Base-by-base conservation (phyloP, 2,329 filamentous ascomycete species). In the Didymella exigua region DNA sequence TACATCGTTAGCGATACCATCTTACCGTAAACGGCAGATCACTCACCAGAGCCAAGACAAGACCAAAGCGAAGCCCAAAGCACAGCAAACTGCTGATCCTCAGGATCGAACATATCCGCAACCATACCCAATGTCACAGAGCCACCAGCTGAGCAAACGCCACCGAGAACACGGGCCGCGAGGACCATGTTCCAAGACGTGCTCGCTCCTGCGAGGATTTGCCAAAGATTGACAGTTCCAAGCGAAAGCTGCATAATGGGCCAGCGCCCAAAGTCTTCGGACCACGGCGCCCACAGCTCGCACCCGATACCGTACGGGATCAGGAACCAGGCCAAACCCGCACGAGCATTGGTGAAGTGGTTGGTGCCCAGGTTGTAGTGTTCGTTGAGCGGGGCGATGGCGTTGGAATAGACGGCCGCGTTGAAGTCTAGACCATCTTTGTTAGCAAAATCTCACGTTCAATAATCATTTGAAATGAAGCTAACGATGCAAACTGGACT, bases 281-380 rank as follows among this genome's bases (percentile, higher is more conserved):
- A 89, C 89, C 90, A 82, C 63, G 27, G 90, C 0, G 90, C 90
- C 90, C 90, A 95, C 0, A 93, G 81, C 73, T 95, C 90, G 71
- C 91, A 95, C 21, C 90, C 90, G 68, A 95, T 91, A 26, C 89
- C 90, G 70, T 95, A 95, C 1, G 87, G 73, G 37, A 95, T 82
- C 40, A 95, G 77, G 76, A 93, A 95, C 61, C 91, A 85, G 78
- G 89, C 87, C 63, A 89, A 88, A 67, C 90, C 90, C 7, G 63
- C 60, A 30, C 77, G 60, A 70, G 79, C 60, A 73, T 78, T 50
- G 64, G 71, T 87, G 31, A 61, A 58, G 38, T 66, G 61, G 19
- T 66, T 60, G 9, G 37, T 34, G 19, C 56, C 53, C 26, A 67
- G 56, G 46, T 76, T 63, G 66, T 89, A 93, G 54, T 91, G 80